A percentile compares a stretch with the other conserved stretches of the same genome.
These are phyloP conservation scores for Sungouiozyma ichnusensis DNA, from an alignment of 805 yeast genomes.

Conservation along the genomic window DNA sequence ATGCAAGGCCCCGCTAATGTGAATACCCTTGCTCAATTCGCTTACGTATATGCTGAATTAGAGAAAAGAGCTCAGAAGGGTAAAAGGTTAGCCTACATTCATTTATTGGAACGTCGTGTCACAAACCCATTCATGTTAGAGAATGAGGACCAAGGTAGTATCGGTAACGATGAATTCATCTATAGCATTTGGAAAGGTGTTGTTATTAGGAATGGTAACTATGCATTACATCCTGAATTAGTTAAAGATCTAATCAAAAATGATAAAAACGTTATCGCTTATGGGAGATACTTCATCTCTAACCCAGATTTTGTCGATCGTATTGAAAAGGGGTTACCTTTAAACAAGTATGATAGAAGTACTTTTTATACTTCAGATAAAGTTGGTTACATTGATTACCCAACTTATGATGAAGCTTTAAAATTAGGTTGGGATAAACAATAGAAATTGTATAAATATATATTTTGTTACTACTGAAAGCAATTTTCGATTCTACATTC, in stretches of 20 bases:
- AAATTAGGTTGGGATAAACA: slow-evolving; percentile 2
- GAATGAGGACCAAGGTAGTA: slow-evolving; percentile 13
- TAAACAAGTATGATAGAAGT: slow-evolving; percentile 37
- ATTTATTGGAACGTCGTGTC: slow-evolving; percentile 38
- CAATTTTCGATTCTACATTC: too few species aligned
- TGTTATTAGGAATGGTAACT: slow-evolving; percentile 34
- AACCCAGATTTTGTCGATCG: slow-evolving; percentile 45
- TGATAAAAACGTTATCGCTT: slow-evolving; percentile 35
- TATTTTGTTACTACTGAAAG: not conserved
- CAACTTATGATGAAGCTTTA: slow-evolving; percentile 24
- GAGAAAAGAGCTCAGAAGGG: slow-evolving; percentile 29
- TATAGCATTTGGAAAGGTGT: slow-evolving; percentile 38
- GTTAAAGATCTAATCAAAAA: slow-evolving; percentile 27
- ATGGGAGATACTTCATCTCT: slow-evolving; percentile 40
- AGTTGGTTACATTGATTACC: slow-evolving; percentile 37
- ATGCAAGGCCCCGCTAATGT: slow-evolving; percentile 29
- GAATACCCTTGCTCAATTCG: slow-evolving; percentile 27
- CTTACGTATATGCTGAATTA: slow-evolving; percentile 32
- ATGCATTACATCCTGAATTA: slow-evolving; percentile 20
- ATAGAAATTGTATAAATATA: not conserved
- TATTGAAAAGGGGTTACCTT: slow-evolving; percentile 31
- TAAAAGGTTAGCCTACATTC: slow-evolving; percentile 33
- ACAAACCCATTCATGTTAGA: slow-evolving; percentile 13
- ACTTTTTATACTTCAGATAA: slow-evolving; percentile 35
- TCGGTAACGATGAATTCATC: slow-evolving; percentile 27